Percentiles rank a stretch among this genome's conserved stretches.
Evolutionary conservation across 805 yeast species (phyloP).

Genomic region (Priceomyces haplophilus): DNA sequence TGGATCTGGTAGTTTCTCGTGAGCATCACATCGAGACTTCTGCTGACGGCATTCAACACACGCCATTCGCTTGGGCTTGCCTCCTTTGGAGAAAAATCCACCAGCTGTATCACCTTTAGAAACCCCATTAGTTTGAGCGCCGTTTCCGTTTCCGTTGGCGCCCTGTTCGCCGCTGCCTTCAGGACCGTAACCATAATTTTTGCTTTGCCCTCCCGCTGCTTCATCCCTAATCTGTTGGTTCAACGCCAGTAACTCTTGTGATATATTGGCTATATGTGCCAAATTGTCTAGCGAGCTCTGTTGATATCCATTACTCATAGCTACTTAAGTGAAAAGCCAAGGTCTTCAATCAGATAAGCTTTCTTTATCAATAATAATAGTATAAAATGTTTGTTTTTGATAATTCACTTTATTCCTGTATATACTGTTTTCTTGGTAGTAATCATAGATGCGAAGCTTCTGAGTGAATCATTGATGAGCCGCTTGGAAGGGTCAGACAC

Average conservation of each 20-base stretch:
- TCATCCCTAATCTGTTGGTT: slow-evolving; percentile 21
- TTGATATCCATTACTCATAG: slow-evolving; percentile 16
- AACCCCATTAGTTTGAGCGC: neutral
- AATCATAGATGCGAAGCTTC: neutral
- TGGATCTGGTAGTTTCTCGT: slow-evolving; percentile 67
- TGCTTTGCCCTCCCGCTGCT: slow-evolving; percentile 1
- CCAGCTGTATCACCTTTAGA: neutral
- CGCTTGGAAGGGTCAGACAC: no score
- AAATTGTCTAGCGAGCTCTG: slow-evolving; percentile 36
- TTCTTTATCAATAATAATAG: neutral
- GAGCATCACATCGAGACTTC: slow-evolving; percentile 87
- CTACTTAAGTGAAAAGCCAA: neutral
- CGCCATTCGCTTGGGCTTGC: slow-evolving; percentile 61
- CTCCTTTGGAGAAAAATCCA: slow-evolving; percentile 11
- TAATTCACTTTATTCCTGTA: no score
- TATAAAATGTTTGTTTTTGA: neutral
- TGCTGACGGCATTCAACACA: slow-evolving; percentile 97
- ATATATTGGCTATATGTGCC: slow-evolving; percentile 44
- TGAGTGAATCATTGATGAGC: neutral
- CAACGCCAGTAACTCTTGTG: slow-evolving; percentile 36
- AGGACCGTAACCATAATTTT: neutral
- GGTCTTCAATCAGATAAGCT: neutral
- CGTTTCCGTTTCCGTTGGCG: neutral
- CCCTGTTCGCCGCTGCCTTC: neutral
- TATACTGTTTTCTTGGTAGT: neutral